Conservation (phyloP, 2,329 filamentous ascomycete species). For the Fusarium azukiicola region DNA sequence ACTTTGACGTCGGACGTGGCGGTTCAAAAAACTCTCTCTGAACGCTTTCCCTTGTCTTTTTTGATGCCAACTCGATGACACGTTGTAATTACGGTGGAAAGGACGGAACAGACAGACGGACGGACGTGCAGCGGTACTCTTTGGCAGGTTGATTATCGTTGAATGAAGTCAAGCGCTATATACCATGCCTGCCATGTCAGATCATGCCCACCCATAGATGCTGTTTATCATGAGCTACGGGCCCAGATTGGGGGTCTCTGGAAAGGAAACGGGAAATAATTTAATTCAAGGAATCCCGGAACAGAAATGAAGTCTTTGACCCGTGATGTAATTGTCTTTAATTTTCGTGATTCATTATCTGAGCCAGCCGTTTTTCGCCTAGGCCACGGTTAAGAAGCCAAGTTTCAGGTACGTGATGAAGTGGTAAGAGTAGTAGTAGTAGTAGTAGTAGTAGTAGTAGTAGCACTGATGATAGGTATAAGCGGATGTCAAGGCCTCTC, state of each 20-base stretch:
- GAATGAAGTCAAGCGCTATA: constrained; percentile 32
- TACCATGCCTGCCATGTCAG: neutral
- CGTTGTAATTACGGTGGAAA: constrained; percentile 39
- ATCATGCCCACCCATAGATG: constrained; percentile 27
- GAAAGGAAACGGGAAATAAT: constrained; percentile 26
- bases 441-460: neutral
- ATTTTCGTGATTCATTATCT: constrained; percentile 39
- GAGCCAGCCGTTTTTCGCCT: constrained; percentile 16
- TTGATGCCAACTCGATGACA: constrained; percentile 41
- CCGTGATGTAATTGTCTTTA: constrained; percentile 24
- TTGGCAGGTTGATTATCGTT: constrained; percentile 28
- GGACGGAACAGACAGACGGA: constrained; percentile 33
- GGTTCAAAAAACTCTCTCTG: constrained; percentile 36
- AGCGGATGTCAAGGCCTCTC: constrained; percentile 35
- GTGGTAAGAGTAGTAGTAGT: neutral
- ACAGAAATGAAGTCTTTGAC: constrained; percentile 2
- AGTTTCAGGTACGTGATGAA: constrained; percentile 19
- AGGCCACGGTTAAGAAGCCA: constrained; percentile 25
- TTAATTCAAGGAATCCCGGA: constrained; percentile 28
- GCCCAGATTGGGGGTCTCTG: constrained; percentile 24
- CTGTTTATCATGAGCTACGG: constrained; percentile 27
- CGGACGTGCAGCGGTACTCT: constrained; percentile 9
- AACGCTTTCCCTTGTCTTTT: constrained; percentile 29
- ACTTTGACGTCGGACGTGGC: constrained; percentile 34
- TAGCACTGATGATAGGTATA: constrained; percentile 4